A percentile compares a stretch with the other conserved stretches of the same genome.
Conservation (phyloP, 192 early-diverging fungal species). For the Gonapodya prolifera region DNA sequence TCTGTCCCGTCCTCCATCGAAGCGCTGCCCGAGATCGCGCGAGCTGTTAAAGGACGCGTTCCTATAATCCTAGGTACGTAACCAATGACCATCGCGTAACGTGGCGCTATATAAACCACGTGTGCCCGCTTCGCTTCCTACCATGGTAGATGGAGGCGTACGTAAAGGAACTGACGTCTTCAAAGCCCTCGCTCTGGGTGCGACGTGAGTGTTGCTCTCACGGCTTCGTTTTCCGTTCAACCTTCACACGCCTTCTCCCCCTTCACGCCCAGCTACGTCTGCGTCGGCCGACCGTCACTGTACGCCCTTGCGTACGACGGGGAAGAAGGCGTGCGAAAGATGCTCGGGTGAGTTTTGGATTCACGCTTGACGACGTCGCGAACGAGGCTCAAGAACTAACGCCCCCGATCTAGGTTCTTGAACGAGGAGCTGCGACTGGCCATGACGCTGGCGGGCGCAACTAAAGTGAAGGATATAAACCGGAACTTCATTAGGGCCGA, state of each 20-base stretch:
- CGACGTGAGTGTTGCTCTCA: no score
- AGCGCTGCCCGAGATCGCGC: constrained; percentile 6
- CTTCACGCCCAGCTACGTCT: constrained; percentile 10
- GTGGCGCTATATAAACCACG: no score
- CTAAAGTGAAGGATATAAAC: not conserved
- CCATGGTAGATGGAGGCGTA: constrained; percentile 16
- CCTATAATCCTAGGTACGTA: not conserved
- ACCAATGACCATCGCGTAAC: no score
- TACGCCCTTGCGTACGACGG: constrained; percentile 12
- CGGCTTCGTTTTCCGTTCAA: no score
- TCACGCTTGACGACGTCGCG: not conserved
- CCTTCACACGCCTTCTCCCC: no score
- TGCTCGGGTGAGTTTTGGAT: not conserved
- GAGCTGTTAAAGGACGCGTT: constrained; percentile 3
- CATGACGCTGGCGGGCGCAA: constrained; percentile 7
- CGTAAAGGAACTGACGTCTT: constrained; percentile 17
- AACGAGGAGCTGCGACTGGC: constrained; percentile 7
- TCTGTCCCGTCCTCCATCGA: constrained; percentile 11
- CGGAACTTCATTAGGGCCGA: not conserved
- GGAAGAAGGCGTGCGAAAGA: not conserved
- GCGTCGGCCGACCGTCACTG: constrained; percentile 15
- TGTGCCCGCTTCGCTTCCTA: not conserved
- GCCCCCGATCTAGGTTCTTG: not conserved
- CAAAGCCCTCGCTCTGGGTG: constrained; percentile 21
- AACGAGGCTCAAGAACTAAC: not conserved